These are phyloP conservation scores for Geosmithia morbida DNA, from an alignment of 2,329 filamentous ascomycete genomes.

Conservation along the genomic window DNA sequence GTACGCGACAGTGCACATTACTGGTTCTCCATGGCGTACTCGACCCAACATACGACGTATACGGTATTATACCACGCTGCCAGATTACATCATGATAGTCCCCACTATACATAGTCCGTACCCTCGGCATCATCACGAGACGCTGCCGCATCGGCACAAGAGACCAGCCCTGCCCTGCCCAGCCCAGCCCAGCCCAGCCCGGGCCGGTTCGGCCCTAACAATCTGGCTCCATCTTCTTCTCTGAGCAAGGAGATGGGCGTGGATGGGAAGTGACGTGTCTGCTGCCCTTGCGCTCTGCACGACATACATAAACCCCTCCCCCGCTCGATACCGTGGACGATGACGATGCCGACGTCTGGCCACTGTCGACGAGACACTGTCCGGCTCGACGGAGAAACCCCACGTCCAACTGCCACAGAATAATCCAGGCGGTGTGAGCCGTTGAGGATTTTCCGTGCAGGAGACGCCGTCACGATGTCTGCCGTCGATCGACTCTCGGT, in stretches of 20 bases:
- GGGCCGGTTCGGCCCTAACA: too few relatives aligned
- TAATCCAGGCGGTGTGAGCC: not conserved
- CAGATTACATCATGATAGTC: not conserved
- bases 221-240: not conserved
- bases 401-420: not conserved
- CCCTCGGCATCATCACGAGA: not conserved
- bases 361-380: not conserved
- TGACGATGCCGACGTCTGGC: not conserved
- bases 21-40: too few relatives aligned
- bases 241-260: not conserved
- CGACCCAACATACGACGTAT: too few relatives aligned
- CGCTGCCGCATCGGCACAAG: not conserved
- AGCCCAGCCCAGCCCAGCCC: too few relatives aligned
- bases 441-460: not conserved
- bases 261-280: not conserved
- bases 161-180: not conserved
- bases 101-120: too few relatives aligned
- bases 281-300: not conserved
- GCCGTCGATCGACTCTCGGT: not conserved
- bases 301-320: not conserved
- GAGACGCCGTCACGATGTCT: not conserved
- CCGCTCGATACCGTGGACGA: not conserved
- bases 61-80: too few relatives aligned
- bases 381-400: not conserved
- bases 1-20: too few relatives aligned